phyloP scores from a whole-genome alignment of 176 grass and related monocot genomes.

The Zizania latifolia region DNA sequence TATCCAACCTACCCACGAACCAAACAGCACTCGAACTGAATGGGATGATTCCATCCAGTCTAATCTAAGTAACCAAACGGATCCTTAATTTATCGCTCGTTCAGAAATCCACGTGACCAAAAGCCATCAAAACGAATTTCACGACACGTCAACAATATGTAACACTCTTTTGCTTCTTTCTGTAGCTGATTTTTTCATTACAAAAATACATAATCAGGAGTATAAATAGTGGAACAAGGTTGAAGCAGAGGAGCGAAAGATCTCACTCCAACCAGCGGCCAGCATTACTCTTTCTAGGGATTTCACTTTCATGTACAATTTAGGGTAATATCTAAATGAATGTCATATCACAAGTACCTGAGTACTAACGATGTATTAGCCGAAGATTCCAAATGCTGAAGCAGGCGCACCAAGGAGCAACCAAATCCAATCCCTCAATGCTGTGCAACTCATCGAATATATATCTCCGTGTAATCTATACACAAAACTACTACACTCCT shows the following conservation, averaged over 20 bases:
- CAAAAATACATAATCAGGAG: conserved; percentile 34
- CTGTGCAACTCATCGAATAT: conserved; percentile 26
- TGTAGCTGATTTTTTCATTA: conserved; percentile 43
- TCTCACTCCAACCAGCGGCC: conserved; percentile 28
- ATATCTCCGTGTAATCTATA: conserved; percentile 46
- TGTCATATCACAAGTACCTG: conserved; percentile 15
- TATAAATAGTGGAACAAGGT: conserved; percentile 21
- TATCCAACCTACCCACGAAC: no score
- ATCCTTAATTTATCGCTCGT: neutral
- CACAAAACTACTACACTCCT: conserved; percentile 38
- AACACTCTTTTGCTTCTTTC: conserved; percentile 31
- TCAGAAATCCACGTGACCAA: neutral
- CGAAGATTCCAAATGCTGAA: conserved; percentile 29
- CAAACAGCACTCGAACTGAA: no score
- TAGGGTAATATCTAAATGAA: conserved; percentile 36
- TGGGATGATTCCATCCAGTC: no score
- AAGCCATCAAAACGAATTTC: neutral
- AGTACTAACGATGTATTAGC: conserved; percentile 39
- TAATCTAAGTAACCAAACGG: no score
- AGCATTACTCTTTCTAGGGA: conserved; percentile 25
- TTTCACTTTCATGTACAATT: conserved; percentile 50
- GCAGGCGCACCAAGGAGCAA: conserved; percentile 26
- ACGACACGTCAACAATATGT: neutral
- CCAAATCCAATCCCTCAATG: conserved; percentile 31
- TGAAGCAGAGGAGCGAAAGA: conserved; percentile 19